Conservation (phyloP, 805 yeast species). For the Yamadazyma philogaea region DNA sequence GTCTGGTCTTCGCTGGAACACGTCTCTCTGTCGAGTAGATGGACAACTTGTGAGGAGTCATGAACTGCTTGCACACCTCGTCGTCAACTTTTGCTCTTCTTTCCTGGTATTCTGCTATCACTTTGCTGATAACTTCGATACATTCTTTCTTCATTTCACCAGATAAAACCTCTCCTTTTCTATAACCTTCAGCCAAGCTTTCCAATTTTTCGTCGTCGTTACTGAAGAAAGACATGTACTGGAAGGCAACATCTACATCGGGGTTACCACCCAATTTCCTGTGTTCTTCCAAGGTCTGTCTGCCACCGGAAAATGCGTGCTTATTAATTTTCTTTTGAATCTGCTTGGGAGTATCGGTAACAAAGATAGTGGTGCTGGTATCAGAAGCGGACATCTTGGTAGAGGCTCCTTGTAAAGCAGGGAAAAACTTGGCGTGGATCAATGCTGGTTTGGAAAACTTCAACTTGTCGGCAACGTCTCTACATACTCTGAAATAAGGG, state of each 20-base stretch:
- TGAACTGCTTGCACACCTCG: constrained; percentile 59
- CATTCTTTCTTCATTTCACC: constrained; percentile 93
- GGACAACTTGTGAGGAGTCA: constrained; percentile 79
- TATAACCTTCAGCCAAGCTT: constrained; percentile 61
- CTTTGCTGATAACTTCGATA: constrained; percentile 73
- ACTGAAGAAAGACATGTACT: constrained; percentile 83
- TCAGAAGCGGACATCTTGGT: constrained; percentile 97
- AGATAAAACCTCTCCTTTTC: constrained; percentile 76
- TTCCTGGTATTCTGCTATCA: constrained; percentile 79
- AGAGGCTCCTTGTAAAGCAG: constrained; percentile 94
- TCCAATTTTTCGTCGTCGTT: constrained; percentile 82
- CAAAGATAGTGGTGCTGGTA: constrained; percentile 84
- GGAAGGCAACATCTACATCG: constrained; percentile 92
- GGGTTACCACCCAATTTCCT: constrained; percentile 89
- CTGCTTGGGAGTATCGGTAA: constrained; percentile 92
- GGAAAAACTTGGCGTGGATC: constrained; percentile 93
- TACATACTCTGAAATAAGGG: constrained; percentile 94
- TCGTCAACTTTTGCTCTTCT: constrained; percentile 67
- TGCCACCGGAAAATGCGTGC: constrained; percentile 95
- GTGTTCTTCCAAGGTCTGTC: constrained; percentile 84
- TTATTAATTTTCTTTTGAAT: constrained; percentile 93
- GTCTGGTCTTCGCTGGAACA: constrained; percentile 59
- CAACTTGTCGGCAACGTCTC: constrained; percentile 95
- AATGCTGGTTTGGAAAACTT: constrained; percentile 88
- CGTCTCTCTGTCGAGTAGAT: constrained; percentile 73